Conservation (phyloP, 2,329 filamentous ascomycete genomes). For the Westerdykella aurantiaca region DNA sequence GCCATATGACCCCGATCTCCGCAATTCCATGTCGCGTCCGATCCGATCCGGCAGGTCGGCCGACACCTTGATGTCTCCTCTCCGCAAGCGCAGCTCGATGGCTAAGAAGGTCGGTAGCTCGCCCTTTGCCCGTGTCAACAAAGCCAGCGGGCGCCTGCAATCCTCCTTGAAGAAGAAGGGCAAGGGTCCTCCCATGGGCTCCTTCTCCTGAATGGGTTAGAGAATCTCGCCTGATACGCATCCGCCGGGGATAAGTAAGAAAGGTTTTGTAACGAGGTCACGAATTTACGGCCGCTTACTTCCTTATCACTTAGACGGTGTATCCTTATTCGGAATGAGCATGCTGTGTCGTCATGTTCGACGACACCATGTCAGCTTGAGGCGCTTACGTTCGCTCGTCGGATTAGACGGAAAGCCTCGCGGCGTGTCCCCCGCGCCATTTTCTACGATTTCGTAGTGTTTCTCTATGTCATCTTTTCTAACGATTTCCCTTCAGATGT, state of each 20-base stretch:
- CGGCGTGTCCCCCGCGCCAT: neutral
- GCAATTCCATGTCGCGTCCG: constrained; percentile 32
- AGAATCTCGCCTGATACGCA: neutral
- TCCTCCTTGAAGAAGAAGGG: constrained; percentile 23
- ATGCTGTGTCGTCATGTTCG: neutral
- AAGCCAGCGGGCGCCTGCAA: constrained; percentile 21
- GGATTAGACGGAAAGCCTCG: too few species aligned
- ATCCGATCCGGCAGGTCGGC: constrained; percentile 36
- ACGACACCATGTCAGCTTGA: neutral
- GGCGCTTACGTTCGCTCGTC: neutral
- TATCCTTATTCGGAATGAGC: neutral
- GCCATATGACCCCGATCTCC: constrained; percentile 32
- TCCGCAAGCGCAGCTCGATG: constrained; percentile 30
- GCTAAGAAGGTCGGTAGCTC: constrained; percentile 18
- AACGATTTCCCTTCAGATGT: neutral
- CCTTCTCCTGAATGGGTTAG: constrained; percentile 22
- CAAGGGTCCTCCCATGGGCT: constrained; percentile 32
- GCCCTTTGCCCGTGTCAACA: constrained; percentile 24
- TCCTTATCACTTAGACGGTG: neutral
- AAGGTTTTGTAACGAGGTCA: neutral
- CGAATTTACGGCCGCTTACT: neutral
- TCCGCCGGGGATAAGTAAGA: neutral
- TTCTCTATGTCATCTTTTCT: neutral
- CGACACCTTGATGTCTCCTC: constrained; percentile 36
- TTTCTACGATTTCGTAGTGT: neutral